Base-by-base conservation (phyloP, 208 protist genomes). In the Crithidia brevicula region DNA sequence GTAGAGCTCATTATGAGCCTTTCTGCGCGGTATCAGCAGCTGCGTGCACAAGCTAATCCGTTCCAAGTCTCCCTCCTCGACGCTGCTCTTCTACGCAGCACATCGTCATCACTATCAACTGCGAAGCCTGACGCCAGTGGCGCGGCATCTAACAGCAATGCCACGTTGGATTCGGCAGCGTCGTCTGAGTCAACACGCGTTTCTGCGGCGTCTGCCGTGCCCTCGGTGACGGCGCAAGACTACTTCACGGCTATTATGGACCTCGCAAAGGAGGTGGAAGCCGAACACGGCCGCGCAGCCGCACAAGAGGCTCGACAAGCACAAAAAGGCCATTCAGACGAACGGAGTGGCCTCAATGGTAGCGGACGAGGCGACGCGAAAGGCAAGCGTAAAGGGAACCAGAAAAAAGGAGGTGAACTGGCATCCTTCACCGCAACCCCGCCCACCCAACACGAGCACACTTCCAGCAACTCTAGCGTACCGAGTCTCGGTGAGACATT, bases 161-260 rank as follows among this genome's bases (percentile, higher is more conserved):
- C 5, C 50, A 8, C 34, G 20, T 13, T 20, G 23, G 10, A 47
- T 28, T 6, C 11, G 30, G 18, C n/a, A 22, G 4, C 34, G 7
- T 4, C 57, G 16, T 31, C 31, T n/a, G 30, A 9, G 11, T 16
- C 1, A 20, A 31, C 5, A 18, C 11, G 1, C 2, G 28, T 16
- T 20, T 43, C 36, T 20, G 4, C 20, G 25, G 51, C 31, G 11
- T 5, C 47, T 4, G 10, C 23, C 22, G 16, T 33, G 3, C 3
- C 67, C 6, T 36, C 60, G 13, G 38, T 52, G 1, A 79, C 73
- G 3, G 56, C 65, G 8, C 33, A 47, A 23, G 62, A 74, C 9
- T 67, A 68, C 51, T 67, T 70, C 36, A 71, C 54, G 20, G 66
- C 74, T 0, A 77, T 85, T 16, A 70, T 76, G 71, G 63, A 75